These are phyloP conservation scores for Ophiostoma ips DNA, from an alignment of 2,329 filamentous ascomycete genomes.

Conservation along the genomic window DNA sequence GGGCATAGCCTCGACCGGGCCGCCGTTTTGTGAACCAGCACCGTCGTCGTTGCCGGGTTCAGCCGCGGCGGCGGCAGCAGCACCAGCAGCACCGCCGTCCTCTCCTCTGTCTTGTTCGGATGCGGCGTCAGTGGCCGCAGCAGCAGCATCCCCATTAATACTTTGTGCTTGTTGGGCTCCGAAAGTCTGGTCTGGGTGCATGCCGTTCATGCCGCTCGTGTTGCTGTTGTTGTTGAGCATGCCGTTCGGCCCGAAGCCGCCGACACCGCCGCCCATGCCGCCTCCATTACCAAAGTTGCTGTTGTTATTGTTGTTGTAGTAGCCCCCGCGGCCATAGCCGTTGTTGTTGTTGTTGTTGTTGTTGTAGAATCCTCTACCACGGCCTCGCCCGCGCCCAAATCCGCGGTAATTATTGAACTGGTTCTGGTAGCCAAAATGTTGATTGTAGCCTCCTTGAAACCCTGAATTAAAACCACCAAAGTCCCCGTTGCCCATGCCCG, in stretches of 20 bases:
- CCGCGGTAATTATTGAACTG: constrained; percentile 66
- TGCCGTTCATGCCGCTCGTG: no score
- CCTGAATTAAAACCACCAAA: constrained; percentile 67
- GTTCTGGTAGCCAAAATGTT: constrained; percentile 66
- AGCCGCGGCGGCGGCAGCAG: not conserved
- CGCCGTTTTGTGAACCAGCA: not conserved
- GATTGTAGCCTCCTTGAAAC: constrained; percentile 62
- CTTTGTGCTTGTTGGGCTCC: not conserved
- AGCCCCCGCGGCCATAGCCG: constrained; percentile 39
- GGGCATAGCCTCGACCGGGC: not conserved
- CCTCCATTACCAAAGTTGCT: constrained; percentile 17
- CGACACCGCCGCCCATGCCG: not conserved
- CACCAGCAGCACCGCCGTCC: not conserved
- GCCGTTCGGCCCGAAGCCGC: not conserved
- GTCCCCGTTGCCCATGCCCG: constrained; percentile 66
- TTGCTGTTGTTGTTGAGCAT: constrained; percentile 1
- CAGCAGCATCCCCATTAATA: not conserved
- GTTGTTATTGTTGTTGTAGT: constrained; percentile 26
- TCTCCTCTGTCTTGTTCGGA: not conserved
- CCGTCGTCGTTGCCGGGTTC: not conserved
- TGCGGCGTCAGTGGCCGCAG: not conserved
- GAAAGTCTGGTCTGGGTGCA: constrained; percentile 4
- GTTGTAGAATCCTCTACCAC: constrained; percentile 47
- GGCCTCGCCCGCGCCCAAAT: constrained; percentile 52
- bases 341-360: constrained; percentile 27